These are phyloP conservation scores for Termitomyces sp. DNA, from an alignment of 768 basidiomycete genomes.

Conservation along the genomic window DNA sequence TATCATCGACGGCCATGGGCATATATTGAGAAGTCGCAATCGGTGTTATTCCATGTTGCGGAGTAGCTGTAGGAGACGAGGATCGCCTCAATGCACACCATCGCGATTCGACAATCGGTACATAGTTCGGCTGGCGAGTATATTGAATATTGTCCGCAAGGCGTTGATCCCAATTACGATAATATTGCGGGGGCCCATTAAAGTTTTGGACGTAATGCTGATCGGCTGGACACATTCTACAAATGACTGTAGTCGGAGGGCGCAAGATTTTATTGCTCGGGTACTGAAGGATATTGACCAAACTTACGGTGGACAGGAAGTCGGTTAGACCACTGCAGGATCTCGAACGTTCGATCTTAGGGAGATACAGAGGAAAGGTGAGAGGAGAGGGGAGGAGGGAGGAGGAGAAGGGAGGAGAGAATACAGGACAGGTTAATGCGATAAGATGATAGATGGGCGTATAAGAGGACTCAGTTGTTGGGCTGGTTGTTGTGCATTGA, in stretches of 20 bases:
- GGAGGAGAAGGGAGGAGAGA: background rate
- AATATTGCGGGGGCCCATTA: background rate
- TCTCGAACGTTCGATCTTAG: background rate
- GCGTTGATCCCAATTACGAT: too few species aligned
- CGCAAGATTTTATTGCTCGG: too few species aligned
- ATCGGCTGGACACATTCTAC: background rate
- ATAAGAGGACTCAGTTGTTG: background rate
- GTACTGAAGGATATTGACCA: background rate
- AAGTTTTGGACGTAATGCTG: background rate
- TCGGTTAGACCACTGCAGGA: background rate
- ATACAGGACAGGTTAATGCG: background rate
- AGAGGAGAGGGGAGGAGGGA: too few species aligned
- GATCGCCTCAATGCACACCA: background rate
- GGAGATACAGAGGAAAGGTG: background rate
- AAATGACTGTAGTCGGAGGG: too few species aligned
- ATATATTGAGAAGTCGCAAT: background rate
- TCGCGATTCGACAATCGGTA: too few species aligned
- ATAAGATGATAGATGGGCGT: background rate
- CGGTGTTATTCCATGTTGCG: background rate
- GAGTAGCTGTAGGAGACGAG: background rate
- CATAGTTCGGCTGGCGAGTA: background rate
- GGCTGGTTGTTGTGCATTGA: background rate
- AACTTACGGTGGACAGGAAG: background rate
- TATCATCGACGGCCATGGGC: background rate
- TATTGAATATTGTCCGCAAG: background rate